Evolutionary conservation across 352 stramenopile species (phyloP).

Genomic region (Globisporangium okanoganense): DNA sequence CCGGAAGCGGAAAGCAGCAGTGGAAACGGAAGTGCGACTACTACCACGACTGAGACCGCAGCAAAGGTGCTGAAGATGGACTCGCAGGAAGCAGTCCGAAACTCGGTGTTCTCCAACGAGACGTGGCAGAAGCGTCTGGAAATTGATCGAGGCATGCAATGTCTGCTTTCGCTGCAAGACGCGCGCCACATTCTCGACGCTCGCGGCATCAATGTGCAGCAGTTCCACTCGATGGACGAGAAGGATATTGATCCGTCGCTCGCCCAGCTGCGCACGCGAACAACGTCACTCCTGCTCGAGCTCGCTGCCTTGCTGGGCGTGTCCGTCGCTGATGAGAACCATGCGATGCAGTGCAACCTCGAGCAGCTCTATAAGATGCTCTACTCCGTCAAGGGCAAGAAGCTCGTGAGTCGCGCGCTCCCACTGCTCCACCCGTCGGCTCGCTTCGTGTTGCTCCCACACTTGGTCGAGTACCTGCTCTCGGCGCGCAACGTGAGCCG

Average conservation of each 20-base stretch:
- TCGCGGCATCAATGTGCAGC: slow-evolving; percentile 78
- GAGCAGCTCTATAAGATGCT: slow-evolving; percentile 58
- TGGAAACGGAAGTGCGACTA: not conserved
- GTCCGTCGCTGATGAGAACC: slow-evolving; percentile 10
- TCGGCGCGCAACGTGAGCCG: slow-evolving; percentile 34
- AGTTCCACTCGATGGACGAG: slow-evolving; percentile 79
- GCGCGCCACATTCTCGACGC: slow-evolving; percentile 79
- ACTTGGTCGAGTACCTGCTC: slow-evolving; percentile 62
- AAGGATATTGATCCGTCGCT: slow-evolving; percentile 70
- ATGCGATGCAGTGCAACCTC: slow-evolving; percentile 44
- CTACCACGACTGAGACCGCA: slow-evolving; percentile 1
- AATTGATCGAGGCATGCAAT: slow-evolving; percentile 72
- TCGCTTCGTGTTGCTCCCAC: slow-evolving; percentile 69
- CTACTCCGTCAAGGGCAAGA: slow-evolving; percentile 61
- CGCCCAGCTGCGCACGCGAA: slow-evolving; percentile 57
- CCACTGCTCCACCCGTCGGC: slow-evolving; percentile 77
- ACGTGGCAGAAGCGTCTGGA: slow-evolving; percentile 68
- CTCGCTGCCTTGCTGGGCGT: slow-evolving; percentile 64
- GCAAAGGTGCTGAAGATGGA: slow-evolving; percentile 61
- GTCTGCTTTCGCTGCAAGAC: slow-evolving; percentile 76
- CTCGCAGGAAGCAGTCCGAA: slow-evolving; percentile 26
- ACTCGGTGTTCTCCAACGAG: slow-evolving; percentile 73
- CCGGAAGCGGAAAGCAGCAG: slow-evolving; percentile 1
- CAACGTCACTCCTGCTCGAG: slow-evolving; percentile 66
- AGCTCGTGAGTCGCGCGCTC: slow-evolving; percentile 69